These are phyloP conservation scores for Amanita exitialis DNA, from an alignment of 768 basidiomycete genomes.

Conservation along the genomic window DNA sequence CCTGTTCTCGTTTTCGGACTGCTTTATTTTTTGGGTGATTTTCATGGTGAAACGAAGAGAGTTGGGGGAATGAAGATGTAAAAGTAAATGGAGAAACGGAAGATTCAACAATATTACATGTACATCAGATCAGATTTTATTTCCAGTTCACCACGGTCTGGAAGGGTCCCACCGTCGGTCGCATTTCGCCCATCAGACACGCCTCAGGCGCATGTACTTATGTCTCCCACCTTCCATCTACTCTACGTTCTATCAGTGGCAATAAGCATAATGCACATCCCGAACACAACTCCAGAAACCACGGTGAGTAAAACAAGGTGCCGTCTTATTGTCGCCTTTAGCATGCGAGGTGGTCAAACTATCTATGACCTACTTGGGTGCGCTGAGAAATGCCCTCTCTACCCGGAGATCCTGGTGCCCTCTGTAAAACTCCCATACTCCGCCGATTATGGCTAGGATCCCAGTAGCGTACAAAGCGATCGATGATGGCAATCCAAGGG, in stretches of 20 bases:
- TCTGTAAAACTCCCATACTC: slow-evolving; percentile 56
- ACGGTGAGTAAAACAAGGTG: slow-evolving; percentile 43
- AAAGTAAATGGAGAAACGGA: slow-evolving; percentile 10
- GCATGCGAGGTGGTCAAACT: not conserved
- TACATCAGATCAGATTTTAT: not conserved
- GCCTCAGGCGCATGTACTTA: not conserved
- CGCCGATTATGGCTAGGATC: slow-evolving; percentile 42
- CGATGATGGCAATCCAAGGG: slow-evolving; percentile 36
- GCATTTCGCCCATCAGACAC: not conserved
- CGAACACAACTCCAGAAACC: slow-evolving; percentile 37
- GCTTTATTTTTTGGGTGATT: slow-evolving; percentile 88
- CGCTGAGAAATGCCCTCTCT: slow-evolving; percentile 49
- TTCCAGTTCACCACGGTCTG: not conserved
- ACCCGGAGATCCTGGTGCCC: slow-evolving; percentile 46
- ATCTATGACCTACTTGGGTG: slow-evolving; percentile 36
- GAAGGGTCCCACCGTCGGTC: not conserved
- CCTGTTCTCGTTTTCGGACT: slow-evolving; percentile 76
- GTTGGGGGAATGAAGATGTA: slow-evolving; percentile 11
- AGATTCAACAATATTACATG: not conserved
- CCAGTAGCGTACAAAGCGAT: slow-evolving; percentile 44
- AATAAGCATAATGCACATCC: slow-evolving; percentile 41
- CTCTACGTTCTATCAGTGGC: slow-evolving; percentile 19
- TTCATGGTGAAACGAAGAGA: slow-evolving; percentile 52
- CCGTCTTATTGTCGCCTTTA: slow-evolving; percentile 18
- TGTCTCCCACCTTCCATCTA: not conserved